phyloP scores from a whole-genome alignment of 495 filamentous ascomycete genomes.

The Penicillium goetzii region DNA sequence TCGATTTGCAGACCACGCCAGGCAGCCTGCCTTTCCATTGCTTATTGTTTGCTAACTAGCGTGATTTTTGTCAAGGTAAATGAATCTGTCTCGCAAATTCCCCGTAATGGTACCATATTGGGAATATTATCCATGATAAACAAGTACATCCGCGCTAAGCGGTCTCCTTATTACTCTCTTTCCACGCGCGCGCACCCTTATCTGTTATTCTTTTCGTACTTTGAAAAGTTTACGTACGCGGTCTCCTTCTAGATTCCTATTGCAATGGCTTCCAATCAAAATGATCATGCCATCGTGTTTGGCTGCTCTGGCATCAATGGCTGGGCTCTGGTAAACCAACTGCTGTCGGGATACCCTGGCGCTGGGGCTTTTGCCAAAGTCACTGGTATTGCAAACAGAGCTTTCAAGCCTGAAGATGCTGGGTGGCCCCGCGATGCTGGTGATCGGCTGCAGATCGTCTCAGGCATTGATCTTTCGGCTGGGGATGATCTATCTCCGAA shows the following conservation, averaged over 20 bases:
- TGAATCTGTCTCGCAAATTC: neutral
- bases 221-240: neutral
- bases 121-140: neutral
- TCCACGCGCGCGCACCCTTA: neutral
- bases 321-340: slow-evolving; percentile 51
- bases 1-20: neutral
- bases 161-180: neutral
- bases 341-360: slow-evolving; percentile 46
- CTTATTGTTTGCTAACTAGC: neutral
- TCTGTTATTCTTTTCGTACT: neutral
- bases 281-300: slow-evolving; percentile 27
- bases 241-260: neutral
- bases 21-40: neutral
- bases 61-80: neutral
- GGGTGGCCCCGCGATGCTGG: slow-evolving; percentile 43
- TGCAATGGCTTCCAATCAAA: neutral
- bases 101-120: neutral
- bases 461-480: slow-evolving; percentile 45
- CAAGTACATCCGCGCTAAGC: neutral
- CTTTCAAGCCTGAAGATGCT: slow-evolving; percentile 39
- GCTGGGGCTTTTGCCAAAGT: slow-evolving; percentile 43
- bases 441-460: slow-evolving; percentile 44
- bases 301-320: slow-evolving; percentile 45
- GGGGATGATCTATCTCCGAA: slow-evolving; percentile 17
- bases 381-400: slow-evolving; percentile 51